Conservation (phyloP, 148 eudicot genomes). For the Rheum nobile region DNA sequence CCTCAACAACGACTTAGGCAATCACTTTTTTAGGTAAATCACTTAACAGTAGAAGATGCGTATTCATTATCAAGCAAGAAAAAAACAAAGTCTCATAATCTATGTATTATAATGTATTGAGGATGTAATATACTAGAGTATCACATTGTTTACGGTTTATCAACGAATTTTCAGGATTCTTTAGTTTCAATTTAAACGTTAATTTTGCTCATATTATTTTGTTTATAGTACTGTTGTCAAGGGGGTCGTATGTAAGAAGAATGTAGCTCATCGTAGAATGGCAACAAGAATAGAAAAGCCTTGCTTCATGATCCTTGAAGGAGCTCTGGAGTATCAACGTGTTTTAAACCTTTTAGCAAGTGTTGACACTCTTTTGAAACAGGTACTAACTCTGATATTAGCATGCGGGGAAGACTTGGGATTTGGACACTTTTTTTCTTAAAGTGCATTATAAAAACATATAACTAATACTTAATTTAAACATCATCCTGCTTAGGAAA, state of each 20-base stretch:
- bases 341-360: slow-evolving; percentile 75
- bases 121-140: too few relatives aligned
- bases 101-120: too few relatives aligned
- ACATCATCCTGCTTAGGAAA: slow-evolving; percentile 51
- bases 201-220: slow-evolving; percentile 12
- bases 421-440: not conserved
- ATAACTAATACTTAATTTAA: not conserved
- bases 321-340: slow-evolving; percentile 96
- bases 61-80: too few relatives aligned
- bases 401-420: not conserved
- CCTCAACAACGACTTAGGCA: too few relatives aligned
- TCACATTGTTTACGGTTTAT: too few relatives aligned
- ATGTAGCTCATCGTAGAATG: slow-evolving; percentile 94
- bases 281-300: slow-evolving; percentile 73
- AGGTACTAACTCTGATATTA: slow-evolving; percentile 35
- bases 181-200: not conserved
- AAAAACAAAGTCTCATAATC: too few relatives aligned
- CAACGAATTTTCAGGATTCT: not conserved
- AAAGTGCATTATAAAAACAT: not conserved
- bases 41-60: too few relatives aligned
- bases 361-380: slow-evolving; percentile 86
- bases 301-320: slow-evolving; percentile 74
- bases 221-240: slow-evolving; percentile 55
- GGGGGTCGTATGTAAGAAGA: slow-evolving; percentile 94
- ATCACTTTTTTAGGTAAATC: too few relatives aligned